phyloP scores from a whole-genome alignment of 2,329 filamentous ascomycete species.

The Blumeria graminis region DNA sequence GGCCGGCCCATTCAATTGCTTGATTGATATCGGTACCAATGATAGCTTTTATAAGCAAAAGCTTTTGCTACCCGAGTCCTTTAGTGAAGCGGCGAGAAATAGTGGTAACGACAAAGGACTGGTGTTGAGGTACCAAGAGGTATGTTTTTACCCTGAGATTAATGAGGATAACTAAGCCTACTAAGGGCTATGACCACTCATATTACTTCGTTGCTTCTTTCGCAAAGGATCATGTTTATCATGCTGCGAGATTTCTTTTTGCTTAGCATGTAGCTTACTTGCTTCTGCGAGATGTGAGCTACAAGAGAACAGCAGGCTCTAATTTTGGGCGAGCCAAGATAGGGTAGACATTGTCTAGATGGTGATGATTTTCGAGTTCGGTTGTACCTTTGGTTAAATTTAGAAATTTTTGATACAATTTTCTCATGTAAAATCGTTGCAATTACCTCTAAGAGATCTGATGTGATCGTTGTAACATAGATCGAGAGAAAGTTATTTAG shows the following conservation, averaged over 20 bases:
- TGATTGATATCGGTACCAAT: constrained; percentile 82
- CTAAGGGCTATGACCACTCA: constrained; percentile 74
- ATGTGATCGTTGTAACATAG: neutral
- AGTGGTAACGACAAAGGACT: constrained; percentile 46
- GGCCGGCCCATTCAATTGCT: constrained; percentile 37
- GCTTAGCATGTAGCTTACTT: constrained; percentile 22
- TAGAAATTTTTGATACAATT: neutral
- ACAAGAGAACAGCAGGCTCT: neutral
- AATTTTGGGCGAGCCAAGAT: neutral
- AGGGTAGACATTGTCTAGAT: neutral
- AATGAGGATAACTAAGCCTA: constrained; percentile 4
- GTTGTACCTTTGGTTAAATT: neutral
- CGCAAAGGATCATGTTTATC: constrained; percentile 69
- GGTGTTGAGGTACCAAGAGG: constrained; percentile 58
- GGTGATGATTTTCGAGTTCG: neutral
- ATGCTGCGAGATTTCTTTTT: constrained; percentile 67
- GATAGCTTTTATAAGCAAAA: constrained; percentile 94
- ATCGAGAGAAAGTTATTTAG: neutral
- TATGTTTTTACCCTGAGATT: constrained; percentile 16
- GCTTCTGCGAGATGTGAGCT: neutral
- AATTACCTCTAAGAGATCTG: neutral
- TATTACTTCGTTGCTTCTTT: constrained; percentile 94
- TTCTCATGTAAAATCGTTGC: neutral
- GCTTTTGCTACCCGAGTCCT: constrained; percentile 84
- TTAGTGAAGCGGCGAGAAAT: constrained; percentile 55